Base-by-base conservation (phyloP, 2,329 filamentous ascomycete genomes). In the Hirsutella thompsonii region DNA sequence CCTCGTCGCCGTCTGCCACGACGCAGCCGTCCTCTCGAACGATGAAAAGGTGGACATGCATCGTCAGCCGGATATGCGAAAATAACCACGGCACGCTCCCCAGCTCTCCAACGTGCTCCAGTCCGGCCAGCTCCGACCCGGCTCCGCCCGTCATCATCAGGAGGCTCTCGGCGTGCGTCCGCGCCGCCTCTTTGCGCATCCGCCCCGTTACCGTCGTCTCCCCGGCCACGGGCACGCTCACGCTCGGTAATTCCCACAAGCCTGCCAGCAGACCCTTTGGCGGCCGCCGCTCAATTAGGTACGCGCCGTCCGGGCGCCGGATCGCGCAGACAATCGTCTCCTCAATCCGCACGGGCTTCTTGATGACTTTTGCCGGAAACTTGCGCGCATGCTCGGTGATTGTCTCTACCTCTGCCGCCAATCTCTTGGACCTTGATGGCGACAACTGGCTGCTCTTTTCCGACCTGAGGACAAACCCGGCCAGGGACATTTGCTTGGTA, bases 61-160 rank as follows among this genome's bases (percentile, higher is more conserved):
- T 76, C 1, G 65, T 70, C 46, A 76, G 52, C 53, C 66, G 70
- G 1, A 77, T 52, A 41, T 77, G 73, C 1, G 72, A 76, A 45
- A 76, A 76, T 6, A 70, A 52, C 73, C 73, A 77, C 0, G 71
- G 71, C 11, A 76, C 64, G 35, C 58, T 69, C 0, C 67, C 72
- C n/a, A 76, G 46, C 26, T 71, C 68, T 0, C 54, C 55, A 0
- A 57, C 45, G 35, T 67, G 52, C 37, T 55, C 59, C 16, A 61
- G 39, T 8, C 32, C 2, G 36, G 47, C 45, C 4, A 5, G 30
- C 11, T 13, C 30, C 10, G 11, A 9, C 6, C 11, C 30, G 30
- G 8, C 32, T 16, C 14, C 14, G 11, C 41, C 40, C 4, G 20
- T 29, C 3, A 64, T 21, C 9, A n/a, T n/a, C n/a, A n/a, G n/a